Base-by-base conservation (phyloP, 108 stramenopile species). In the Pelagomonas calceolata region DNA sequence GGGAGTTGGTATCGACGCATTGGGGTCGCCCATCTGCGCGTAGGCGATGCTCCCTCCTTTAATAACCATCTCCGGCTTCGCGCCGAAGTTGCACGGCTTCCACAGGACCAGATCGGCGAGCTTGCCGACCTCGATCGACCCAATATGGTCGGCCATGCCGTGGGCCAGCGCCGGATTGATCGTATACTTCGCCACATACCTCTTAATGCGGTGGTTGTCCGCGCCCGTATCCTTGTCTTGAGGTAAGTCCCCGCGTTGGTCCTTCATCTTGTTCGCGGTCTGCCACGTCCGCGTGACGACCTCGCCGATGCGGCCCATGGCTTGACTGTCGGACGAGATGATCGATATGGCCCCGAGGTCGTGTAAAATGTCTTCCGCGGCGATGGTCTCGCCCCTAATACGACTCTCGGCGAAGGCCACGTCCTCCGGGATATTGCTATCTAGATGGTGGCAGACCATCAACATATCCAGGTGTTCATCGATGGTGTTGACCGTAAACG, bases 381-480 rank as follows among this genome's bases (percentile, higher is more conserved):
- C 92, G 68, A 98, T 96, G 32, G 97, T 98, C 82, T 98, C 95
- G 34, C 91, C 92, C 44, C 96, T 88, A 81, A 97, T 97, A 21
- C 96, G 87, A 46, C 90, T 89, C 77, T 95, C 97, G 66, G 94
- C 94, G 83, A 95, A 94, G 14, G 96, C 94, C 36, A 97, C 91
- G 78, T 97, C 96, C 74, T 97, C 96, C 15, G 92, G 92, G 70
- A 97, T 92, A 66, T 79, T 74, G 36, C 86, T 74, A 74, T 93
- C 92, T 46, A 95, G 80, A 73, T 95, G 94, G 70, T 95, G 94
- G 73, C 94, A 94, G 35, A 94, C 95, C 95, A 98, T 95, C 72
- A 97, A 89, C 97, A 98, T 98, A 78, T 98, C 97, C 76, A 98
- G 81, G 78, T 98, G 97, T 77, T 98, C 97, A 71, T 96, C 97